Percentiles rank a stretch among this genome's conserved stretches.
phyloP scores from a whole-genome alignment of 1,284 basidiomycete species.

The Cystobasidiaceae sp. region DNA sequence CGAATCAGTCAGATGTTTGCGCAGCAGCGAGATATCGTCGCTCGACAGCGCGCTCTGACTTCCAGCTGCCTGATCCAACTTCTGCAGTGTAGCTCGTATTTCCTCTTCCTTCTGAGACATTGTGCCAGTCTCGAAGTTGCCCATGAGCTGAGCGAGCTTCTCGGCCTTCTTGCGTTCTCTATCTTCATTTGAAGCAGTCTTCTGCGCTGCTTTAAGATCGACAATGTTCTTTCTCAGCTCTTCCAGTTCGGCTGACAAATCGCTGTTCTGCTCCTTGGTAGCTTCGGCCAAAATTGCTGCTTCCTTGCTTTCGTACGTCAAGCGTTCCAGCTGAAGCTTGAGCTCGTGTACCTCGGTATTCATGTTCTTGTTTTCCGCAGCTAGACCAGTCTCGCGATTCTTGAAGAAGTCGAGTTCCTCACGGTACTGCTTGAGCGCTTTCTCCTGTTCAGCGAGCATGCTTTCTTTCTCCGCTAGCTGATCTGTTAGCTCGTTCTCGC shows the following conservation, averaged over 20 bases:
- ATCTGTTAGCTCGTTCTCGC: conserved; percentile 96
- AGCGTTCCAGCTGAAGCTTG: conserved; percentile 79
- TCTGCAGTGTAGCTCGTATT: conserved; percentile 71
- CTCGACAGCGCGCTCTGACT: conserved; percentile 54
- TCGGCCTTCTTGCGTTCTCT: conserved; percentile 99
- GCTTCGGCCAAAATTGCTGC: conserved; percentile 90
- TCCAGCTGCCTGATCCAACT: conserved; percentile 69
- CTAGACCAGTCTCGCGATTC: conserved; percentile 75
- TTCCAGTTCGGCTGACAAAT: conserved; percentile 81
- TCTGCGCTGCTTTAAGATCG: conserved; percentile 57
- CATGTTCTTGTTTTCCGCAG: conserved; percentile 86
- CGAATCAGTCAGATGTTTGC: conserved; percentile 81
- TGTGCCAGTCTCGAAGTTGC: conserved; percentile 87
- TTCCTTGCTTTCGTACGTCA: conserved; percentile 95
- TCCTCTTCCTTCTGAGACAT: conserved; percentile 93
- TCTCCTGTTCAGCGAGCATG: conserved; percentile 65
- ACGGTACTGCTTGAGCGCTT: conserved; percentile 54
- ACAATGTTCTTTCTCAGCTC: conserved; percentile 57
- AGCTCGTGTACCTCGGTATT: conserved; percentile 77
- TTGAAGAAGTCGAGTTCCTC: conserved; percentile 76
- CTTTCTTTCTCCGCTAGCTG: conserved; percentile 85
- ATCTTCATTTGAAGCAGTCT: conserved; percentile 81
- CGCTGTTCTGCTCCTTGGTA: conserved; percentile 88
- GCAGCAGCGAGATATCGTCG: conserved; percentile 72
- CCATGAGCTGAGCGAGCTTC: conserved; percentile 99